Percentiles rank a stretch among this genome's conserved stretches.
phyloP scores from a whole-genome alignment of 345 rosid genomes.

The Gossypium anomalum region DNA sequence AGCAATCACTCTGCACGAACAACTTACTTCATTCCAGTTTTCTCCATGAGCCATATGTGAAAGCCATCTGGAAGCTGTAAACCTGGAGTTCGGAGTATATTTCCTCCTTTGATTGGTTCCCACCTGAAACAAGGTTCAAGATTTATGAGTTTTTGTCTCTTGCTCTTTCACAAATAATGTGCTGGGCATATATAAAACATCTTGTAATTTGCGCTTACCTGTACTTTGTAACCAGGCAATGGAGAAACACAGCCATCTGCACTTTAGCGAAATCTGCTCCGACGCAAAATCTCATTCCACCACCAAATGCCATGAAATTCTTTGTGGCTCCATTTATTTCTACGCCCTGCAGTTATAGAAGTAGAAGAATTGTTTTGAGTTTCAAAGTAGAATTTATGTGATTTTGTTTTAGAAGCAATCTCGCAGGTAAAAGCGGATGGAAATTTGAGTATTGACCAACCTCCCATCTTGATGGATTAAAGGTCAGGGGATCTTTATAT shows the following conservation, averaged over 20 bases:
- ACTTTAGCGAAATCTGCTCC: constrained; percentile 87
- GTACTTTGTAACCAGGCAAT: constrained; percentile 77
- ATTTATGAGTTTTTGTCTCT: constrained; percentile 12
- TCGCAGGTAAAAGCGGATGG: background rate
- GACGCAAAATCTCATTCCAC: constrained; percentile 95
- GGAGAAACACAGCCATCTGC: constrained; percentile 84
- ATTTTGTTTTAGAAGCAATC: constrained; percentile 1
- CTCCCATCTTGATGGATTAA: constrained; percentile 91
- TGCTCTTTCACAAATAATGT: background rate
- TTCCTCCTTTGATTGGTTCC: constrained; percentile 65
- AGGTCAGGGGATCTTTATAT: constrained; percentile 73
- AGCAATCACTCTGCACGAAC: too few relatives aligned
- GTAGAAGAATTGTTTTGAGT: too few relatives aligned
- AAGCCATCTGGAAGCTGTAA: constrained; percentile 76
- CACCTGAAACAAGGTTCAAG: constrained; percentile 46
- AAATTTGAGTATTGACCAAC: constrained; percentile 31
- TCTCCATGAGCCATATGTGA: constrained; percentile 49
- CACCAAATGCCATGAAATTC: constrained; percentile 91
- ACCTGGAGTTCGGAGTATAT: constrained; percentile 69
- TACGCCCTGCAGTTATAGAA: constrained; percentile 40
- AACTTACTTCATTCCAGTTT: constrained; percentile 13
- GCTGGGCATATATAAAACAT: background rate
- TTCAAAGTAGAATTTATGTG: too few relatives aligned
- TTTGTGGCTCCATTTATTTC: constrained; percentile 58
- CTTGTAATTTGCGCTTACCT: constrained; percentile 37